phyloP scores from a whole-genome alignment of 768 basidiomycete genomes.

The Rhodotorula toruloides region DNA sequence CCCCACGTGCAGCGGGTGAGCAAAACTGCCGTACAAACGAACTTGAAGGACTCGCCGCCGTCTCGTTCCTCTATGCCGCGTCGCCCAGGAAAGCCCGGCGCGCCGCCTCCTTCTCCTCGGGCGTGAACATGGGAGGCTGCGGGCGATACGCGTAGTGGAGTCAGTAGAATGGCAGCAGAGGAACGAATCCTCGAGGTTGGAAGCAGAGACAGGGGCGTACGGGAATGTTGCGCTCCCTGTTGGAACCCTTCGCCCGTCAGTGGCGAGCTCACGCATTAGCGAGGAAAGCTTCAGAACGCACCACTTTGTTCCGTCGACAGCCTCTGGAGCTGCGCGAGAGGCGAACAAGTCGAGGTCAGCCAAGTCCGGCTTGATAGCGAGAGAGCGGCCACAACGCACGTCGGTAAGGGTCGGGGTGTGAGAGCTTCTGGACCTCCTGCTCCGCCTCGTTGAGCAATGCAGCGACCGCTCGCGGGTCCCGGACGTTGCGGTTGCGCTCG shows the following conservation, averaged over 20 bases:
- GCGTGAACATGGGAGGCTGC: conserved; percentile 41
- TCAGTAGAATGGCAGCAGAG: too few species aligned
- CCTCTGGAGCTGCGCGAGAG: conserved; percentile 60
- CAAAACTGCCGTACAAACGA: too few species aligned
- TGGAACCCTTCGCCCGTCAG: background rate
- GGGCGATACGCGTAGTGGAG: background rate
- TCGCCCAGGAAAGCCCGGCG: background rate
- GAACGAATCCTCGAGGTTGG: background rate
- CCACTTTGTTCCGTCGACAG: conserved; percentile 95
- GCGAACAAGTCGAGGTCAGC: background rate
- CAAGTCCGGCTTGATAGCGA: background rate
- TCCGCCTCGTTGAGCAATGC: conserved; percentile 39
- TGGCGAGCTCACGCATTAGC: background rate
- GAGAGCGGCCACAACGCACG: conserved; percentile 53
- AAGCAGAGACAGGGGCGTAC: conserved; percentile 10
- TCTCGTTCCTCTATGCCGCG: background rate
- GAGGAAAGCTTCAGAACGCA: conserved; percentile 49
- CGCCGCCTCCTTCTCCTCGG: conserved; percentile 42
- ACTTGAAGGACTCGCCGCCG: background rate
- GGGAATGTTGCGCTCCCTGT: conserved; percentile 50
- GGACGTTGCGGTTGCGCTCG: conserved; percentile 76
- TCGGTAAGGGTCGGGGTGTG: conserved; percentile 90
- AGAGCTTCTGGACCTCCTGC: conserved; percentile 38
- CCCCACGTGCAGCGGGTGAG: too few species aligned
- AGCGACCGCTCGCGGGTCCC: conserved; percentile 37